Evolutionary conservation across 2,329 filamentous ascomycete species (phyloP).

Genomic region (Colletotrichum destructivum): DNA sequence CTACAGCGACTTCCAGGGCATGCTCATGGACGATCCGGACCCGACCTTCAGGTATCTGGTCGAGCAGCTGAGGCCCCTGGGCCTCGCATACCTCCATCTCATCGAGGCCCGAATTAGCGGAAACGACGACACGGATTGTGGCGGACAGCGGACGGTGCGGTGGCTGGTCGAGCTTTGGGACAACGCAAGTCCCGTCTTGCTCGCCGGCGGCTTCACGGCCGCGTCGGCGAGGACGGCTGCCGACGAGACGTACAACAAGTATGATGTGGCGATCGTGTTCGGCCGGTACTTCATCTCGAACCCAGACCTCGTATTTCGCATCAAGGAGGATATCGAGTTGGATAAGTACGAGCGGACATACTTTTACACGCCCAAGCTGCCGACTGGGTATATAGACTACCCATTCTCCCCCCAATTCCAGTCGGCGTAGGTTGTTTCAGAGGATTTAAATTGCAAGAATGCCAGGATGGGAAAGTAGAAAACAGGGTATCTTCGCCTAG

Average conservation of each 20-base stretch:
- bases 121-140: conserved; percentile 54
- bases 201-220: conserved; percentile 51
- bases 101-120: conserved; percentile 69
- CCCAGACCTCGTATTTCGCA: conserved; percentile 51
- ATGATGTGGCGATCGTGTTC: conserved; percentile 49
- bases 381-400: conserved; percentile 46
- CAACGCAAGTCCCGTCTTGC: conserved; percentile 49
- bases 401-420: conserved; percentile 47
- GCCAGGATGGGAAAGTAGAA: too few species aligned
- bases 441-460: too few species aligned
- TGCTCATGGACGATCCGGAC: conserved; percentile 72
- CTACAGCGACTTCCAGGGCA: conserved; percentile 70
- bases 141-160: conserved; percentile 35
- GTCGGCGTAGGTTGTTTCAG: background rate
- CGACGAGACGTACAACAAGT: conserved; percentile 47
- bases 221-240: conserved; percentile 46
- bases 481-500: conserved; percentile 8
- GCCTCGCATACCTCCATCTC: conserved; percentile 71
- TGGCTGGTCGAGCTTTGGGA: conserved; percentile 53
- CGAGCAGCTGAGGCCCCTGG: conserved; percentile 64
- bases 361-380: conserved; percentile 48
- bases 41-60: conserved; percentile 72
- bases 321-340: conserved; percentile 47
- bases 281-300: conserved; percentile 55
- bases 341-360: conserved; percentile 48